Conservation (phyloP, 352 stramenopile genomes). For the Phytophthora europaea region DNA sequence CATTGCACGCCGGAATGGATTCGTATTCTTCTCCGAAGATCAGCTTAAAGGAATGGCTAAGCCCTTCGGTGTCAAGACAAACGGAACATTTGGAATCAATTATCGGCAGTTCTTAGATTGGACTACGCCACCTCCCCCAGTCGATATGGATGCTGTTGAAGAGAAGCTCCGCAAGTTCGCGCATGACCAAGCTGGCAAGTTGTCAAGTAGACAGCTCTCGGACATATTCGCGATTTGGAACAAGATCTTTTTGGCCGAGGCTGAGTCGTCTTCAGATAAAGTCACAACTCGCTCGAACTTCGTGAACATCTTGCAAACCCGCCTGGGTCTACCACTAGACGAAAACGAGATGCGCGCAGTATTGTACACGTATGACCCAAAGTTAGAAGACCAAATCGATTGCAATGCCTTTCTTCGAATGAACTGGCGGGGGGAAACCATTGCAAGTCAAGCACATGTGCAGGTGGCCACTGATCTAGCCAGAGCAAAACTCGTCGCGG, state of each 20-base stretch:
- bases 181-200: slow-evolving; percentile 41
- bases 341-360: slow-evolving; percentile 62
- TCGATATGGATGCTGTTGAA: slow-evolving; percentile 58
- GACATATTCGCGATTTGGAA: slow-evolving; percentile 53
- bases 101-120: slow-evolving; percentile 79
- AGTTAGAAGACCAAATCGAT: slow-evolving; percentile 63
- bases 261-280: slow-evolving; percentile 31
- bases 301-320: slow-evolving; percentile 41
- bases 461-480: slow-evolving; percentile 20
- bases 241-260: slow-evolving; percentile 42
- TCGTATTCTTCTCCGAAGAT: slow-evolving; percentile 51
- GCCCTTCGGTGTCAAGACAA: slow-evolving; percentile 58
- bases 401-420: slow-evolving; percentile 62
- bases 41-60: slow-evolving; percentile 63
- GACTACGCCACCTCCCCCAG: slow-evolving; percentile 50
- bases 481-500: slow-evolving; percentile 16
- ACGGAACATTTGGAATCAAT: slow-evolving; percentile 64
- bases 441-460: slow-evolving; percentile 25
- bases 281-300: slow-evolving; percentile 53
- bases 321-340: slow-evolving; percentile 52
- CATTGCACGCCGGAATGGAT: slow-evolving; percentile 49
- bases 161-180: slow-evolving; percentile 59
- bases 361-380: slow-evolving; percentile 65
- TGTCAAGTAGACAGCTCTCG: slow-evolving; percentile 45
- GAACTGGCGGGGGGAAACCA: slow-evolving; percentile 57